Evolutionary conservation across 495 filamentous ascomycete genomes (phyloP).

Genomic region (Thozetella sp.): DNA sequence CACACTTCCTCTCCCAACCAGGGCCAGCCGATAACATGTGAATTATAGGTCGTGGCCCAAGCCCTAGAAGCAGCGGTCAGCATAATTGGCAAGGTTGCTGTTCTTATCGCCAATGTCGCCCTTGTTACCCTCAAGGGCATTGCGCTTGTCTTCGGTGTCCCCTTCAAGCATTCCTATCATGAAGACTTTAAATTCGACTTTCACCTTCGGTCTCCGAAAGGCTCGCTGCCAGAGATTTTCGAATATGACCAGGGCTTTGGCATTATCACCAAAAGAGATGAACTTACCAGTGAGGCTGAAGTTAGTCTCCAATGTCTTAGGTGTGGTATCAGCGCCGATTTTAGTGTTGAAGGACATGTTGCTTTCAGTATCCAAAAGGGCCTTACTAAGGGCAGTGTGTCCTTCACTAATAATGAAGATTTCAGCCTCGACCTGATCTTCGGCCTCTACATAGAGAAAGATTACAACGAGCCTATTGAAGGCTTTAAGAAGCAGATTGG

Average conservation of each 20-base stretch:
- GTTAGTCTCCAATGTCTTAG: neutral
- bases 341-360: neutral
- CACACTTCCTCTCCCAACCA: neutral
- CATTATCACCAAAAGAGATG: neutral
- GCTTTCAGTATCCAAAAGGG: neutral
- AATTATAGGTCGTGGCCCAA: neutral
- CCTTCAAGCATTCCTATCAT: neutral
- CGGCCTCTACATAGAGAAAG: neutral
- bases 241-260: neutral
- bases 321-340: neutral
- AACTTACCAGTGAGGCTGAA: neutral
- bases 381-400: neutral
- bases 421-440: neutral
- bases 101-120: neutral
- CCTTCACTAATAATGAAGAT: neutral
- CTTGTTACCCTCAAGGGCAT: neutral
- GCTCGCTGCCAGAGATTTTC: neutral
- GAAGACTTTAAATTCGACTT: neutral
- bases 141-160: neutral
- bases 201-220: neutral
- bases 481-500: neutral
- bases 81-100: neutral
- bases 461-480: neutral
- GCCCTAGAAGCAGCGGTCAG: neutral
- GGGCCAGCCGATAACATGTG: neutral